These are phyloP conservation scores for Hordeum marinum DNA, from an alignment of 176 grass and related monocot species.

Conservation along the genomic window DNA sequence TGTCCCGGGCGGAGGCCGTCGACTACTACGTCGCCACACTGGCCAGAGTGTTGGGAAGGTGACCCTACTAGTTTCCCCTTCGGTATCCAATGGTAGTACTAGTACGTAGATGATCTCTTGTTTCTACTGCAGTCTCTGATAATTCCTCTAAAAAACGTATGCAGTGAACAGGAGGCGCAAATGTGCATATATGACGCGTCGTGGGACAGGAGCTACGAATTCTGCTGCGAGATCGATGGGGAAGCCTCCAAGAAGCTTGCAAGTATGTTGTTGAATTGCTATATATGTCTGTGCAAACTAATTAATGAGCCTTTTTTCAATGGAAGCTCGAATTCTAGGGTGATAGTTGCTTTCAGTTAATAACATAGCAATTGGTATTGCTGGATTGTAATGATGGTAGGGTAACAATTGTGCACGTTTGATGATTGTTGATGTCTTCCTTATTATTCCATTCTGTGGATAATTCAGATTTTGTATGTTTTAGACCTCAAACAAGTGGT, in stretches of 20 bases:
- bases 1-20: constrained; percentile 54
- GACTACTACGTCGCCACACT: constrained; percentile 70
- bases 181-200: constrained; percentile 77
- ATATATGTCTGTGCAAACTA: neutral
- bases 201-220: constrained; percentile 55
- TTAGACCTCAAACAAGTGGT: neutral
- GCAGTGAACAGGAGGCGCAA: constrained; percentile 67
- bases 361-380: neutral
- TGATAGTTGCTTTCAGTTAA: neutral
- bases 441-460: neutral
- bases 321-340: neutral
- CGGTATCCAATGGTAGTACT: neutral
- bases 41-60: constrained; percentile 62
- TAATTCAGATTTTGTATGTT: neutral
- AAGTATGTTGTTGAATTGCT: constrained; percentile 34
- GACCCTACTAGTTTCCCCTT: neutral
- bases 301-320: neutral
- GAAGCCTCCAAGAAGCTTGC: constrained; percentile 51
- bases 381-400: neutral
- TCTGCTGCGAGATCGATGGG: constrained; percentile 71
- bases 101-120: neutral
- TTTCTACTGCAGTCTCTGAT: neutral
- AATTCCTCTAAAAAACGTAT: neutral
- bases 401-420: neutral
- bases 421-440: neutral